phyloP scores from a whole-genome alignment of 2,329 filamentous ascomycete species.

The Calonectria pauciramosa region DNA sequence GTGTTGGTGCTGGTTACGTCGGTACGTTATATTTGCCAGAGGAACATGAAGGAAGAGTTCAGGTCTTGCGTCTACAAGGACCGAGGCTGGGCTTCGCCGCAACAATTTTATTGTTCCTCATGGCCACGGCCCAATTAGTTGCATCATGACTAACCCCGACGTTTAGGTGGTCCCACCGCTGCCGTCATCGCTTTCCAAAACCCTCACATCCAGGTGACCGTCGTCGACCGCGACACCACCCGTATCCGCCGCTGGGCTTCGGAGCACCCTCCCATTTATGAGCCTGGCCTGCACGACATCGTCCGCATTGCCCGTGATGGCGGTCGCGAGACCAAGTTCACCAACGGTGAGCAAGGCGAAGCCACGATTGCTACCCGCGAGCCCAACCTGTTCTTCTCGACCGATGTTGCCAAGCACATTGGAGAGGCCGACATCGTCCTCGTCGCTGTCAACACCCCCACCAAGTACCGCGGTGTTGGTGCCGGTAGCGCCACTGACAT shows the following conservation, averaged over 20 bases:
- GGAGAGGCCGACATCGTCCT: constrained; percentile 80
- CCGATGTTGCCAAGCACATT: constrained; percentile 73
- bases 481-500: constrained; percentile 81
- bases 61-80: background rate
- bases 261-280: constrained; percentile 79
- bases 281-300: constrained; percentile 78
- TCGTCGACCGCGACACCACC: constrained; percentile 77
- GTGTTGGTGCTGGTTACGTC: constrained; percentile 82
- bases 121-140: constrained; percentile 32
- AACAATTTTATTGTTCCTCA: background rate
- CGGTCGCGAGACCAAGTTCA: constrained; percentile 58
- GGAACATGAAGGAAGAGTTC: background rate
- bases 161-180: constrained; percentile 78
- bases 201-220: constrained; percentile 77
- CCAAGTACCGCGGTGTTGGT: constrained; percentile 78
- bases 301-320: constrained; percentile 75
- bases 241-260: constrained; percentile 83
- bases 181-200: constrained; percentile 82
- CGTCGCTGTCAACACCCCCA: constrained; percentile 84
- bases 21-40: constrained; percentile 62
- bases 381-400: constrained; percentile 82
- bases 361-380: constrained; percentile 59
- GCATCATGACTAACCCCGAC: constrained; percentile 29
- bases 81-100: background rate
- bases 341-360: constrained; percentile 51